A percentile compares a stretch with the other conserved stretches of the same genome.
These are phyloP conservation scores for Boletellus emodensis DNA, from an alignment of 768 basidiomycete species.

Conservation along the genomic window DNA sequence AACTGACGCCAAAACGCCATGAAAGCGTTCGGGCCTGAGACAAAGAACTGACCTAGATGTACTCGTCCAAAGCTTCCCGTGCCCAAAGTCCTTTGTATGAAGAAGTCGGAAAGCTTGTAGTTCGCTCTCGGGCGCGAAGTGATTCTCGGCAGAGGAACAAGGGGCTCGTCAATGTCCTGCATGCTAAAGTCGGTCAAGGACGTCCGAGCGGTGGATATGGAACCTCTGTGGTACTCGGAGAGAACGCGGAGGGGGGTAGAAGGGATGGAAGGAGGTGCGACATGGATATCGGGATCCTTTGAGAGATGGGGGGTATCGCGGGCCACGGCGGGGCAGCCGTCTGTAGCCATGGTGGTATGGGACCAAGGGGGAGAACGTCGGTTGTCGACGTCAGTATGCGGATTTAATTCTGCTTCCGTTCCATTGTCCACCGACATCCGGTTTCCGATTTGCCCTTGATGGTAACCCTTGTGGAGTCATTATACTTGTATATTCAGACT, in stretches of 20 bases:
- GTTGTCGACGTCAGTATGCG: slow-evolving; percentile 11
- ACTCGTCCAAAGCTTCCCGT: slow-evolving; percentile 99
- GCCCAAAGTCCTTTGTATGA: slow-evolving; percentile 79
- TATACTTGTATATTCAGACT: slow-evolving; percentile 11
- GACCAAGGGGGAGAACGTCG: slow-evolving; percentile 7
- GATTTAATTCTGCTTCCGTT: slow-evolving; percentile 6
- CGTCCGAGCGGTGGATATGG: slow-evolving; percentile 64
- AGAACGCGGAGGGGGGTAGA: slow-evolving; percentile 25
- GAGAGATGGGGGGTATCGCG: background rate
- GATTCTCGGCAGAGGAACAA: slow-evolving; percentile 32
- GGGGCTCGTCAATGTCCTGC: slow-evolving; percentile 35
- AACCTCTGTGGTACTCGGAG: slow-evolving; percentile 55
- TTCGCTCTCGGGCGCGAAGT: slow-evolving; percentile 54
- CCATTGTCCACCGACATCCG: slow-evolving; percentile 23
- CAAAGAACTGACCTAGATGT: slow-evolving; percentile 58
- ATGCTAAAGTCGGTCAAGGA: slow-evolving; percentile 52
- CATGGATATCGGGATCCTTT: slow-evolving; percentile 9
- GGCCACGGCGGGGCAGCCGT: background rate
- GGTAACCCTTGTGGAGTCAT: slow-evolving; percentile 15
- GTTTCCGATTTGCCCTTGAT: slow-evolving; percentile 2
- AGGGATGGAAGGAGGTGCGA: background rate
- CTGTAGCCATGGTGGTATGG: slow-evolving; percentile 21
- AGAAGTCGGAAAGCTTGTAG: slow-evolving; percentile 73
- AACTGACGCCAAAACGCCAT: background rate
- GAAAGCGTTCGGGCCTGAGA: background rate